These are phyloP conservation scores for Aspergillus texensis DNA, from an alignment of 2,329 filamentous ascomycete genomes.

Conservation along the genomic window DNA sequence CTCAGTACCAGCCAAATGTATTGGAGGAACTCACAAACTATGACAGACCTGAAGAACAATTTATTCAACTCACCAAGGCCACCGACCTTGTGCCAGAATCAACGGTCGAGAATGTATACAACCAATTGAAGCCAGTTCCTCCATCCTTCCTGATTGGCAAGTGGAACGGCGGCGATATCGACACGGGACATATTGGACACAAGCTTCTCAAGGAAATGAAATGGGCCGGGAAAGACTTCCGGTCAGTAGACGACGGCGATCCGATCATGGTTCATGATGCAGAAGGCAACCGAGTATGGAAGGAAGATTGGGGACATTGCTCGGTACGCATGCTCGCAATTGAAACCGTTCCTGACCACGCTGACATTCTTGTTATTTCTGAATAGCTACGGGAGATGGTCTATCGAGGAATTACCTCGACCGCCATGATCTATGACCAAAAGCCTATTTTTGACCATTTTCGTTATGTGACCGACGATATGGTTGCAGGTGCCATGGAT, in stretches of 20 bases:
- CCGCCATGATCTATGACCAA: conserved; percentile 25
- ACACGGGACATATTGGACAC: not conserved
- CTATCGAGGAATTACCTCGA: conserved; percentile 18
- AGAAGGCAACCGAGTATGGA: not conserved
- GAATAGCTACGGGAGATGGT: conserved; percentile 20
- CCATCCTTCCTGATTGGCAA: not conserved
- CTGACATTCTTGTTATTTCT: not conserved
- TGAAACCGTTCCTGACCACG: not conserved
- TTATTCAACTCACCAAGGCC: not conserved
- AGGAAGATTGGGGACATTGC: not conserved
- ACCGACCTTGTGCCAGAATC: not conserved
- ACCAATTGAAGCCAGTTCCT: not conserved
- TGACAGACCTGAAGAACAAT: not conserved
- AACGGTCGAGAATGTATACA: not conserved
- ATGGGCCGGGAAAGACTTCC: not conserved
- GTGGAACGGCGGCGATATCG: not conserved
- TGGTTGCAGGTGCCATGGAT: conserved; percentile 26
- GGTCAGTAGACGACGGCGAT: not conserved
- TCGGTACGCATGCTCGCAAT: not conserved
- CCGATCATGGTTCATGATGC: not conserved
- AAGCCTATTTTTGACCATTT: conserved; percentile 28
- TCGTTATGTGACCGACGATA: conserved; percentile 18
- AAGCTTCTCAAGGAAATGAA: not conserved
- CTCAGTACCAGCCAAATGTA: not conserved
- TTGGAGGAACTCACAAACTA: not conserved